Evolutionary conservation across 2,329 filamentous ascomycete species (phyloP), one percentile per base, ranked within the genome.

Genomic region (Drechslerella dactyloides): DNA sequence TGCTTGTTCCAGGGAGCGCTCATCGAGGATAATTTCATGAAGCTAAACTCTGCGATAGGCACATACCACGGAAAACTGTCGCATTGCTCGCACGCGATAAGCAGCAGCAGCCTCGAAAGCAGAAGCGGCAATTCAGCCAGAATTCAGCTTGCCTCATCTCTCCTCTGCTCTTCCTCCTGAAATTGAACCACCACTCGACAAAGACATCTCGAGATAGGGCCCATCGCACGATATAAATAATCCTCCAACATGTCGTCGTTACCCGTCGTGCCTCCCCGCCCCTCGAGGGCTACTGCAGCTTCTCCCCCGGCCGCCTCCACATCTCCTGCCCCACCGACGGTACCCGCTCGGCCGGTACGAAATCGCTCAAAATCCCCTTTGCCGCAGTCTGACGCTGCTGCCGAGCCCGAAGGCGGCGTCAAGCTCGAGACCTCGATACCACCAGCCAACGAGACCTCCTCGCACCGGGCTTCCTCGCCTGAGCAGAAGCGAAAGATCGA

Each of bases 261-360:
- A 62, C 75, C 76, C 35, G 73, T 69, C 30, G 42, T 76, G 23
- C 77, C 74, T 54, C 74, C 73, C 40, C 74, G 76, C 42, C 74
- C 75, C 35, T 57, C 68, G 30, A 52, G 69, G 60, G 63, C 54
- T 53, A 62, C 73, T 58, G 57, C 74, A 48, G n/a, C 69, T 48
- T 61, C 69, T 54, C 76, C 79, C 63, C 75, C 64, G 35, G 61
- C 66, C 52, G 70, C 58, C 78, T 69, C 74, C 83, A 80, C 82
- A 82, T 78, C 80, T 33, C 27, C 27, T 2, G 33, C 59, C 56
- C 48, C 68, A 44, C 85, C 86, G n/a, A 77, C 77, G 61, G 81
- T 87, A 66, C 86, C 86, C 53, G 85, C 85, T 76, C 84, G 86
- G 73, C 86, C 85, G 8, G 80, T 81, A 44, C 82, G 83, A 77